phyloP scores from a whole-genome alignment of 2,329 filamentous ascomycete genomes.

The Keithomyces neogunnii region DNA sequence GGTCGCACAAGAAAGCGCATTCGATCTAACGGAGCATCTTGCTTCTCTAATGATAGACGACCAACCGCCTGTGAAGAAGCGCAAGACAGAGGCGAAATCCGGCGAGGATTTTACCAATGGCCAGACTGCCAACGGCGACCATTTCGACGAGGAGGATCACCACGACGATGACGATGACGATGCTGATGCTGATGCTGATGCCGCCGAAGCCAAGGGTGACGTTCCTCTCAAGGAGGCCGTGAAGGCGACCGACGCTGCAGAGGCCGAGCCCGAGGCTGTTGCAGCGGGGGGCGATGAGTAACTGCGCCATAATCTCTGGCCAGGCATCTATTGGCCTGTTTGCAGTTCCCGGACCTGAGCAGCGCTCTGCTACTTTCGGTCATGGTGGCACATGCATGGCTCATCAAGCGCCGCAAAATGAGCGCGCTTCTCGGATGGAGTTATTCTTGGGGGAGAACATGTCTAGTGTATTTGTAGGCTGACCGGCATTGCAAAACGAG shows the following conservation, averaged over 20 bases:
- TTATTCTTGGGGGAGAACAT: not conserved
- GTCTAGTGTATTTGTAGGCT: not conserved
- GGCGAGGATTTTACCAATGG: constrained; percentile 23
- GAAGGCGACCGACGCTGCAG: constrained; percentile 16
- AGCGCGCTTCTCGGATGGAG: not conserved
- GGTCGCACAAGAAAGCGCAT: not conserved
- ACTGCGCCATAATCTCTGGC: not conserved
- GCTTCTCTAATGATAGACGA: constrained; percentile 17
- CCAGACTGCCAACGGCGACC: constrained; percentile 24
- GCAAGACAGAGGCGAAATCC: constrained; percentile 33
- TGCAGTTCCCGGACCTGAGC: not conserved
- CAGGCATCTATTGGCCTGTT: not conserved
- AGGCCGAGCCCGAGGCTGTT: constrained; percentile 19
- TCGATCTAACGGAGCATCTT: not conserved
- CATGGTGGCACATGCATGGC: not conserved
- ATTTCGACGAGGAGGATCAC: constrained; percentile 19
- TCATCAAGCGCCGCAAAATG: not conserved
- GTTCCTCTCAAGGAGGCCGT: constrained; percentile 18
- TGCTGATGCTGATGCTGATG: constrained; percentile 23
- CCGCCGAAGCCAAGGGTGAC: constrained; percentile 13
- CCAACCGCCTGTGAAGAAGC: constrained; percentile 42
- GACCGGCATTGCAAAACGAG: not conserved
- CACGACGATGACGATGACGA: constrained; percentile 22
- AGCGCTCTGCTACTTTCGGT: not conserved
- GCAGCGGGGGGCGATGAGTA: constrained; percentile 20